These are phyloP conservation scores for Polyplosphaeria fusca DNA, from an alignment of 495 filamentous ascomycete genomes.

Conservation along the genomic window DNA sequence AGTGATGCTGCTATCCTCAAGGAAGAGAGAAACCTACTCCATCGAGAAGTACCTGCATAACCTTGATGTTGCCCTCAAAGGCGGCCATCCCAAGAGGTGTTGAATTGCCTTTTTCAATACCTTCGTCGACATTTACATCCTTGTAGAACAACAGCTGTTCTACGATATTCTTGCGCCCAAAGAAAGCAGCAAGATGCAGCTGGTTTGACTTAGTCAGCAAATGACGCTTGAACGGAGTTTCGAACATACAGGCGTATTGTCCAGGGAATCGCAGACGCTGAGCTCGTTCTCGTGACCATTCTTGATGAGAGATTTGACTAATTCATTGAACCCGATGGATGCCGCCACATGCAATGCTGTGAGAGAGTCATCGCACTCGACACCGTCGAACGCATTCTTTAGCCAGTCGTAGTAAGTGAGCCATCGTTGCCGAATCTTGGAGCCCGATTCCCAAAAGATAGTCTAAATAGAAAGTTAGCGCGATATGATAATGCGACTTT, in stretches of 20 bases:
- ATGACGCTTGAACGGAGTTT: too few relatives aligned
- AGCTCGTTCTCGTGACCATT: constrained; percentile 9
- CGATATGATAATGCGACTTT: too few relatives aligned
- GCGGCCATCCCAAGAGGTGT: constrained; percentile 13
- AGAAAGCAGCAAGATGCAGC: constrained; percentile 7
- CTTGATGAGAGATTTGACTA: neutral
- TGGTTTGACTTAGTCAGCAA: too few relatives aligned
- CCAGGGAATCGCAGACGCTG: too few relatives aligned
- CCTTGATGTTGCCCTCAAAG: neutral
- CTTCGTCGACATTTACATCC: constrained; percentile 19
- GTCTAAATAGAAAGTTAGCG: too few relatives aligned
- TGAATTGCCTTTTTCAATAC: constrained; percentile 26
- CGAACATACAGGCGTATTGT: neutral
- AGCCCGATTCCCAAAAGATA: neutral
- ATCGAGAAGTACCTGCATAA: constrained; percentile 7
- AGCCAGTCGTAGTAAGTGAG: neutral
- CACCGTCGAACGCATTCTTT: neutral
- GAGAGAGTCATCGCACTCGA: neutral
- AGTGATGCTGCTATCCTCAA: too few relatives aligned
- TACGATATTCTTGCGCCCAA: neutral
- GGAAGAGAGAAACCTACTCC: too few relatives aligned
- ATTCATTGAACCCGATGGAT: neutral
- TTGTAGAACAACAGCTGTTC: constrained; percentile 5
- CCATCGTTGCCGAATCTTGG: neutral
- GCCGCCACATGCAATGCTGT: constrained; percentile 3